Percentiles rank a stretch among this genome's conserved stretches.
phyloP scores from a whole-genome alignment of 371 early-diverging fungal species.

The Mortierella sp. region DNA sequence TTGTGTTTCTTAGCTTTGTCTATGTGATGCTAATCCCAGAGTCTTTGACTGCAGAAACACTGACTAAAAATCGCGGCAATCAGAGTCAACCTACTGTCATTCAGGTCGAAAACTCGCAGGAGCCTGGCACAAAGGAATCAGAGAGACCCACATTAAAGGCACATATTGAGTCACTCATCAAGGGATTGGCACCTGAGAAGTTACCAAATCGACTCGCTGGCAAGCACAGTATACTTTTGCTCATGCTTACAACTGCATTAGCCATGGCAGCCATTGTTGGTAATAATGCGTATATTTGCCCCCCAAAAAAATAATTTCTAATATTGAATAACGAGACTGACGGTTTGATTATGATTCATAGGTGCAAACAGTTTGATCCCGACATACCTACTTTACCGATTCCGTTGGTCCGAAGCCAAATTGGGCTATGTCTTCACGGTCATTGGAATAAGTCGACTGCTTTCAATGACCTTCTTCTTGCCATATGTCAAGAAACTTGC shows the following conservation, averaged over 20 bases:
- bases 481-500: constrained; percentile 15
- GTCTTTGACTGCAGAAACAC: constrained; percentile 13
- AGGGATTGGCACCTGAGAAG: constrained; percentile 14
- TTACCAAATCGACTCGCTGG: constrained; percentile 32
- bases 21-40: constrained; percentile 35
- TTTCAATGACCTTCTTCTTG: constrained; percentile 24
- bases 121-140: not conserved
- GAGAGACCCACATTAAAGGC: not conserved
- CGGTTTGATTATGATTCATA: not conserved
- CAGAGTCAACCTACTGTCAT: constrained; percentile 23
- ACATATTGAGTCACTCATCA: constrained; percentile 8
- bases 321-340: not conserved
- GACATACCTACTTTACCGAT: constrained; percentile 24
- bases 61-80: not conserved
- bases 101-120: not conserved
- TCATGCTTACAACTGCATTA: constrained; percentile 22
- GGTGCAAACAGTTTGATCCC: constrained; percentile 11
- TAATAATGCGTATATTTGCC: not conserved
- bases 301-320: not conserved
- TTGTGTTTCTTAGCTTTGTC: not conserved
- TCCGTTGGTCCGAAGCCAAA: constrained; percentile 28
- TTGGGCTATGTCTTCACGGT: constrained; percentile 17
- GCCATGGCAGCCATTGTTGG: constrained; percentile 13
- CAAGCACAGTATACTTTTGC: constrained; percentile 17
- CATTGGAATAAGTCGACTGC: constrained; percentile 28